Base-by-base conservation (phyloP, 768 basidiomycete genomes). In the Nidularia sp. region DNA sequence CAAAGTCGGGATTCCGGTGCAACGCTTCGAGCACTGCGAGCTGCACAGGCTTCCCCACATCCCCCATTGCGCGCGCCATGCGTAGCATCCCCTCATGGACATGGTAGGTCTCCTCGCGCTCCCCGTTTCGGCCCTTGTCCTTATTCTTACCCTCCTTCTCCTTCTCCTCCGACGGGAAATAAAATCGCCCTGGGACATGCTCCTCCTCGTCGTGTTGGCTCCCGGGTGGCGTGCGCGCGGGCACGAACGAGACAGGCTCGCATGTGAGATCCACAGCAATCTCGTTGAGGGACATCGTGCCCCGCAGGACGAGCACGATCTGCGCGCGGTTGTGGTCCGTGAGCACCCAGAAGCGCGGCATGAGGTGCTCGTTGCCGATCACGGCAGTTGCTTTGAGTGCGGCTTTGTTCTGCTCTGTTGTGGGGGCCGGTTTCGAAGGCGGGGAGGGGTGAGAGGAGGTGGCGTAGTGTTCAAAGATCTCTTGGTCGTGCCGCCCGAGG, bases 231-330 rank as follows among this genome's bases (percentile, higher is more conserved):
- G 74, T 76, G 1, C 62, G 65, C 13, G 80, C 83, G 25, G 83
- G 84, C 51, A 78, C 73, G 55, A 89, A 89, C 18, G 79, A 73
- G 39, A 83, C 83, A 0, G 85, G 79, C 51, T 91, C 86, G 66
- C 91, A 93, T 0, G 90, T 89, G 46, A 93, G 74, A 68, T 93
- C 90, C 7, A 88, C 89, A 12, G 90, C 90, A 4, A 93, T 80
- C 66, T 93, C 90, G 59, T 93, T 93, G 42, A 93, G 72, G 2
- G 86, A 88, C 88, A 92, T 88, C 2, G 91, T 93, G 9, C 90
- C 85, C 69, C 87, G 73, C 45, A 89, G 70, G 12, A 92, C 87
- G 25, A 93, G 78, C 7, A 92, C 86, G 46, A 93, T 78, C 63
- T 92, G 86, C 4, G 69, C 71, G 36, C 90, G 76, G 44, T 76